Conservation (phyloP, 768 basidiomycete genomes). For the Coprinopsis marcescibilis region DNA sequence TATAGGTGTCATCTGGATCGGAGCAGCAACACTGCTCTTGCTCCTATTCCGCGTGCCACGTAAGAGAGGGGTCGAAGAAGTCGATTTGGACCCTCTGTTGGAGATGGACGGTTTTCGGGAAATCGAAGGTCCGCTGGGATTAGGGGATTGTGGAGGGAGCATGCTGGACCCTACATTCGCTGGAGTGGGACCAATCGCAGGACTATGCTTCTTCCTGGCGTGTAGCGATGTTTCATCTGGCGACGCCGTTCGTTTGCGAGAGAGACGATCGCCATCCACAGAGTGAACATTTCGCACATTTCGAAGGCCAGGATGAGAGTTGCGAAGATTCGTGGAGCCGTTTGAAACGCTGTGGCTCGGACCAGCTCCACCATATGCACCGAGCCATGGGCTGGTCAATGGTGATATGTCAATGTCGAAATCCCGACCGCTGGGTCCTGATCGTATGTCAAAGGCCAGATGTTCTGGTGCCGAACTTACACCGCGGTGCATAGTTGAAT, state of each 20-base stretch:
- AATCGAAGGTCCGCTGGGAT: not conserved
- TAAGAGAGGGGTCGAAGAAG: constrained; percentile 55
- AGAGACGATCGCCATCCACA: constrained; percentile 9
- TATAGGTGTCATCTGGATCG: not conserved
- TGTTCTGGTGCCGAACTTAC: constrained; percentile 66
- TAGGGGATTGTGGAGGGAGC: constrained; percentile 3
- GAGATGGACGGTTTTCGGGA: constrained; percentile 15
- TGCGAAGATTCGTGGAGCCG: not conserved
- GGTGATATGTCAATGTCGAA: constrained; percentile 74
- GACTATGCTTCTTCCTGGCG: constrained; percentile 50
- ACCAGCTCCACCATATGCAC: constrained; percentile 45
- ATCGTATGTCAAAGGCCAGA: constrained; percentile 49
- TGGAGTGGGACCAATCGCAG: constrained; percentile 35
- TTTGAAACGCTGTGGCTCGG: not conserved
- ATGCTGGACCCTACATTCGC: constrained; percentile 22
- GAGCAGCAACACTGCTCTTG: constrained; percentile 8
- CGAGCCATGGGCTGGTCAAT: constrained; percentile 77
- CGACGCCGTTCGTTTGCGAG: constrained; percentile 52
- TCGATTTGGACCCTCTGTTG: constrained; percentile 42
- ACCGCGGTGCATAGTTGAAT: constrained; percentile 7
- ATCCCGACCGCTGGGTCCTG: constrained; percentile 38
- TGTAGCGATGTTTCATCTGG: constrained; percentile 49
- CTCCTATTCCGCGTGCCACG: constrained; percentile 18
- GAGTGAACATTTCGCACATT: not conserved
- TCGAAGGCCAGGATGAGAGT: not conserved